These are phyloP conservation scores for Boletus patriciae DNA, from an alignment of 768 basidiomycete genomes.

Conservation along the genomic window DNA sequence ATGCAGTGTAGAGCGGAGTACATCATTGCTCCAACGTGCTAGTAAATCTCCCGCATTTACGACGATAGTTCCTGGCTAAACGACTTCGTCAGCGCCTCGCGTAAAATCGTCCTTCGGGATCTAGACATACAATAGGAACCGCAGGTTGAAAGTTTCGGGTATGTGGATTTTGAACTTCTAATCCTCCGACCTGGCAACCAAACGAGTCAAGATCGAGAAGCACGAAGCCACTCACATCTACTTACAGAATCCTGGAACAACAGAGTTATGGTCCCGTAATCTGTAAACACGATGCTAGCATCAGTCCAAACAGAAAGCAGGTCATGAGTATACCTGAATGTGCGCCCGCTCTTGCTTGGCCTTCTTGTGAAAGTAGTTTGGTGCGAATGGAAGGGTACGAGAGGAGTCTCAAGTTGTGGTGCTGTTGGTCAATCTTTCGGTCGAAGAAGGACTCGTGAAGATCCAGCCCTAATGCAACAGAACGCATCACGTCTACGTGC, in stretches of 20 bases:
- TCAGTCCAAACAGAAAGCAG: neutral
- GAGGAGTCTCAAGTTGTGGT: constrained; percentile 77
- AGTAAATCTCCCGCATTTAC: constrained; percentile 82
- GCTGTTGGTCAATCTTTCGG: constrained; percentile 68
- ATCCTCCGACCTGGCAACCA: constrained; percentile 62
- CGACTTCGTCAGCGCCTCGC: constrained; percentile 4
- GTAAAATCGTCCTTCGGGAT: neutral
- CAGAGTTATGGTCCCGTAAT: constrained; percentile 80
- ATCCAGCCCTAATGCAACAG: constrained; percentile 77
- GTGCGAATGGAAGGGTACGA: constrained; percentile 79
- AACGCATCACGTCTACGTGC: constrained; percentile 77
- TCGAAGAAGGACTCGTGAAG: constrained; percentile 78
- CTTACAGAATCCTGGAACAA: constrained; percentile 75
- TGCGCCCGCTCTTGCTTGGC: constrained; percentile 78
- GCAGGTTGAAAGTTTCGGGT: constrained; percentile 72
- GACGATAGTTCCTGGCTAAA: constrained; percentile 75
- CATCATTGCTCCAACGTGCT: constrained; percentile 81
- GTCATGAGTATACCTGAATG: constrained; percentile 57
- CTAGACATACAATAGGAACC: constrained; percentile 62
- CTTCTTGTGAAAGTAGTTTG: constrained; percentile 54
- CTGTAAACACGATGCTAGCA: constrained; percentile 32
- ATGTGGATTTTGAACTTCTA: constrained; percentile 80
- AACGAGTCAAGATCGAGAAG: constrained; percentile 1
- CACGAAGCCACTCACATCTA: neutral
- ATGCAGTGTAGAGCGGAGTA: constrained; percentile 76